Conservation (phyloP, 1,284 basidiomycete species). For the Cutaneotrichosporon cavernicola region DNA sequence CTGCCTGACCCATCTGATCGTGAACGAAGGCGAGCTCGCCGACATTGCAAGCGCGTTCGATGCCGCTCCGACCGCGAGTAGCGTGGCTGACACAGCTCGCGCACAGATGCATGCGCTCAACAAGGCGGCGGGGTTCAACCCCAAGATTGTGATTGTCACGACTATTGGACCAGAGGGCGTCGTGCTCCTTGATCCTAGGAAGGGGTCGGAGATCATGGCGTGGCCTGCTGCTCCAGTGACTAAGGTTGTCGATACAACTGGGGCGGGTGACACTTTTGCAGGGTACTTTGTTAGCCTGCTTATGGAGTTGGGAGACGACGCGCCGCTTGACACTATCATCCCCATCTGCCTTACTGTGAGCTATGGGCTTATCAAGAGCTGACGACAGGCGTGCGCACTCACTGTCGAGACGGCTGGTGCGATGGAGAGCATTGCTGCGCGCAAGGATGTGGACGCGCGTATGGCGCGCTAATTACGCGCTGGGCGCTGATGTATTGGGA, state of each 20-base stretch:
- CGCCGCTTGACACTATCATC: constrained; percentile 17
- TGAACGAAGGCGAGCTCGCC: constrained; percentile 59
- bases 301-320: constrained; percentile 34
- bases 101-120: constrained; percentile 15
- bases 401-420: constrained; percentile 25
- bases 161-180: constrained; percentile 23
- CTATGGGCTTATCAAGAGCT: neutral
- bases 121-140: constrained; percentile 13
- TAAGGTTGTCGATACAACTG: constrained; percentile 48
- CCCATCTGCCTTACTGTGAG: constrained; percentile 22
- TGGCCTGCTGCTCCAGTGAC: constrained; percentile 17
- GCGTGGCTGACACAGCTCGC: constrained; percentile 12
- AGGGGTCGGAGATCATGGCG: neutral
- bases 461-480: neutral
- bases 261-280: constrained; percentile 54
- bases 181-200: constrained; percentile 12
- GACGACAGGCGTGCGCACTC: constrained; percentile 22
- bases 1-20: constrained; percentile 56
- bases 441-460: constrained; percentile 22
- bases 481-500: neutral
- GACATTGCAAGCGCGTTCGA: constrained; percentile 33
- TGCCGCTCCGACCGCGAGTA: constrained; percentile 5
- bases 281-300: constrained; percentile 52
- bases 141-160: constrained; percentile 15
- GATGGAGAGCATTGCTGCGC: constrained; percentile 27